phyloP scores from a whole-genome alignment of 2,329 filamentous ascomycete genomes.

The Monosporascus sp. region DNA sequence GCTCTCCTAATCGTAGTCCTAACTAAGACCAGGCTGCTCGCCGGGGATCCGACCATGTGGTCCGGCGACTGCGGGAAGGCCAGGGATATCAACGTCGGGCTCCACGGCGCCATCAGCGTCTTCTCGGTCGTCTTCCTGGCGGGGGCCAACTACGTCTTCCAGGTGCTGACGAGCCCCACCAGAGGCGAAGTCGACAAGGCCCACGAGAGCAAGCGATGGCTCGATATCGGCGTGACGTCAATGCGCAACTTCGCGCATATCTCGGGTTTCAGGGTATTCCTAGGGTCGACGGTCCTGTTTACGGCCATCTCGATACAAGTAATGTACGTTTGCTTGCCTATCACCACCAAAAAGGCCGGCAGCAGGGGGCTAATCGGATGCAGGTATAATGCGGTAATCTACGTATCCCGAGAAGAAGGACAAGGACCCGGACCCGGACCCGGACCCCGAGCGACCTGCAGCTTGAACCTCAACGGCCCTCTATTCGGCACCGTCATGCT shows the following conservation, averaged over 20 bases:
- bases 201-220: conserved; percentile 40
- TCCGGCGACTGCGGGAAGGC: conserved; percentile 33
- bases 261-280: conserved; percentile 31
- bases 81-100: conserved; percentile 31
- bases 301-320: conserved; percentile 41
- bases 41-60: conserved; percentile 32
- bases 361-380: not conserved
- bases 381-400: conserved; percentile 49
- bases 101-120: conserved; percentile 40
- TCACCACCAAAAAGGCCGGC: too few species aligned
- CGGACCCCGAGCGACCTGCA: conserved; percentile 24
- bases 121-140: conserved; percentile 38
- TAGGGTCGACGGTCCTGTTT: conserved; percentile 35
- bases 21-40: conserved; percentile 26
- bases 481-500: conserved; percentile 34
- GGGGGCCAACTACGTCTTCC: conserved; percentile 47
- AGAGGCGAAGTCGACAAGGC: conserved; percentile 41
- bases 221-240: conserved; percentile 50
- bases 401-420: conserved; percentile 30
- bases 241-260: conserved; percentile 43
- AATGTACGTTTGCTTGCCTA: conserved; percentile 33
- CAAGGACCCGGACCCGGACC: conserved; percentile 19
- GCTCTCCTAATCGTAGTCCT: conserved; percentile 33
- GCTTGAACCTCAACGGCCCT: conserved; percentile 36
- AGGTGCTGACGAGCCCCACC: conserved; percentile 49